Evolutionary conservation across 139 green algal species (phyloP).

Genomic region (Micractinium sp.): DNA sequence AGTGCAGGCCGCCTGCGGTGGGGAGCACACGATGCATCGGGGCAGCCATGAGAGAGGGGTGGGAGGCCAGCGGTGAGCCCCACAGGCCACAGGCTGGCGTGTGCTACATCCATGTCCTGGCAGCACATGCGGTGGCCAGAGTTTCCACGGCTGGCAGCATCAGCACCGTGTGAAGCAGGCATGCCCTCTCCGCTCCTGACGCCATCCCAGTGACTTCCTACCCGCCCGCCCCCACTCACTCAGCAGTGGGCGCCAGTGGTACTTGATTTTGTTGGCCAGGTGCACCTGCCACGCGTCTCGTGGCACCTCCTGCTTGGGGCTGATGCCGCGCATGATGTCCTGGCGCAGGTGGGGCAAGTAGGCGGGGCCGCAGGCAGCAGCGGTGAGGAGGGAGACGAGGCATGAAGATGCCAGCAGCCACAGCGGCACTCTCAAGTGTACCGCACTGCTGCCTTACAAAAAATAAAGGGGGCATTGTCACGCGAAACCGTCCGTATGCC

Average conservation of each 20-base stretch:
- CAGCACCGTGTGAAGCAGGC: not conserved
- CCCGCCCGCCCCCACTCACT: not conserved
- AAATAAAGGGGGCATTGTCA: too few relatives aligned
- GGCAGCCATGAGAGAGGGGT: not conserved
- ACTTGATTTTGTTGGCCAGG: slow-evolving; percentile 56
- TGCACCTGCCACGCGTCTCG: slow-evolving; percentile 39
- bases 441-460: too few relatives aligned
- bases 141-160: not conserved
- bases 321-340: slow-evolving; percentile 50
- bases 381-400: not conserved
- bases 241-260: slow-evolving; percentile 37
- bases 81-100: too few relatives aligned
- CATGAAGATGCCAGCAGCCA: not conserved
- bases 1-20: slow-evolving; percentile 29
- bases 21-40: not conserved
- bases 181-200: too few relatives aligned
- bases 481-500: too few relatives aligned
- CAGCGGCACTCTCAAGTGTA: too few relatives aligned
- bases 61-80: not conserved
- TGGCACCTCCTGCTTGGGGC: slow-evolving; percentile 41
- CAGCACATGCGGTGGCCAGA: too few relatives aligned
- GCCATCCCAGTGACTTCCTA: too few relatives aligned
- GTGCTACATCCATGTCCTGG: too few relatives aligned
- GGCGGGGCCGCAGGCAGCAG: too few relatives aligned
- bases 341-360: not conserved